Evolutionary conservation across 331 rosid species (phyloP).

Genomic region (Saraca asoca): DNA sequence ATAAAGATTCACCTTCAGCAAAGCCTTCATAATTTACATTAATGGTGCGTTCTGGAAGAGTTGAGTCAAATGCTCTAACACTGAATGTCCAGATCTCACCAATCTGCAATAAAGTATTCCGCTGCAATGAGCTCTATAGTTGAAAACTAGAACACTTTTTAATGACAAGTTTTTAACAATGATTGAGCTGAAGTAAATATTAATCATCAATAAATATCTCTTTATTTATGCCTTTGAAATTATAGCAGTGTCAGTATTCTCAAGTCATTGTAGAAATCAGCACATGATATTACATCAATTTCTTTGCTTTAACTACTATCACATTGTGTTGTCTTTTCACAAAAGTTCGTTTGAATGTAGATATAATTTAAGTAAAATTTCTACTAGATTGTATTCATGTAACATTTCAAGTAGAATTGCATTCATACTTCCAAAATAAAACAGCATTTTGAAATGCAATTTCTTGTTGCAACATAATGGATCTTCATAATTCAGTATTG

Average conservation of each 20-base stretch:
- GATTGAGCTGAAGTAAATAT: neutral
- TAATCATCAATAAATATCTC: neutral
- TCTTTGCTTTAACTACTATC: neutral
- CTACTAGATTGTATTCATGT: neutral
- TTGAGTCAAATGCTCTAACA: constrained; percentile 80
- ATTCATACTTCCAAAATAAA: too few relatives aligned
- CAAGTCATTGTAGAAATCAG: neutral
- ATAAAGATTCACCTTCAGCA: constrained; percentile 70
- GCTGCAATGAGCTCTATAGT: constrained; percentile 7
- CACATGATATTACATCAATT: neutral
- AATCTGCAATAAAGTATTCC: constrained; percentile 53
- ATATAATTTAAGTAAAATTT: neutral
- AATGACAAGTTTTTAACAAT: neutral
- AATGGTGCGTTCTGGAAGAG: constrained; percentile 84
- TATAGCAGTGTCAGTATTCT: neutral
- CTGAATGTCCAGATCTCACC: constrained; percentile 97
- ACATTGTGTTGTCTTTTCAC: neutral
- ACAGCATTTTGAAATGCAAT: neutral
- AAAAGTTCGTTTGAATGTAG: neutral
- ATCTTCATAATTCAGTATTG: neutral
- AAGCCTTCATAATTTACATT: constrained; percentile 87
- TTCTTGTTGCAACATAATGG: neutral
- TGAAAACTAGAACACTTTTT: neutral
- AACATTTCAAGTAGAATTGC: too few relatives aligned
- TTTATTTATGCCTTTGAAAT: too few relatives aligned